Conservation (phyloP, 352 stramenopile species). For the Phytophthora sp. region DNA sequence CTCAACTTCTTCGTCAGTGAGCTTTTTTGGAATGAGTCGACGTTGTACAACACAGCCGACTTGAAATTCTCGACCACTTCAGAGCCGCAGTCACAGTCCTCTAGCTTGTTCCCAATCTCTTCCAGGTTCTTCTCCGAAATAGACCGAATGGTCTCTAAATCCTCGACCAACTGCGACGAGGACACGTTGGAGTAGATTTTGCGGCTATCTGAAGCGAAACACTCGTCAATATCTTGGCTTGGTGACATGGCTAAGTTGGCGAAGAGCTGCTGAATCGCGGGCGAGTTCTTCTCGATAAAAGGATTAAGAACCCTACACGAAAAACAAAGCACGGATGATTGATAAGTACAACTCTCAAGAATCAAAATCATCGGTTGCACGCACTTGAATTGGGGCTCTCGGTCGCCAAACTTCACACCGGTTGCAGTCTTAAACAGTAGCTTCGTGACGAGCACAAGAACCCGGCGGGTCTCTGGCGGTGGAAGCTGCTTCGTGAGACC, state of each 20-base stretch:
- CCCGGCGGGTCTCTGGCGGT: constrained; percentile 67
- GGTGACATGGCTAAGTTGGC: constrained; percentile 69
- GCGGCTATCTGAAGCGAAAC: constrained; percentile 73
- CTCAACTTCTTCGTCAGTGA: constrained; percentile 71
- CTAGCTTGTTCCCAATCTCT: constrained; percentile 74
- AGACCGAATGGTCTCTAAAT: constrained; percentile 67
- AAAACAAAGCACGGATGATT: constrained; percentile 2
- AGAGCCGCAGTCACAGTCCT: constrained; percentile 42
- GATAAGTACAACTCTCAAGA: background rate
- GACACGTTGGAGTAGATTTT: constrained; percentile 76
- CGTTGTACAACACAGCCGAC: constrained; percentile 45
- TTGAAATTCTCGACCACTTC: constrained; percentile 65
- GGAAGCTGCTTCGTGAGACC: constrained; percentile 80
- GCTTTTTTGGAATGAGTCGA: constrained; percentile 51
- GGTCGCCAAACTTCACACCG: constrained; percentile 84
- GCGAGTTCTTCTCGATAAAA: constrained; percentile 87
- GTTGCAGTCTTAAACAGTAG: constrained; percentile 91
- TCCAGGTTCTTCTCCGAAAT: constrained; percentile 77
- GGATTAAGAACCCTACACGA: constrained; percentile 76
- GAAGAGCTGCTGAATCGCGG: constrained; percentile 81
- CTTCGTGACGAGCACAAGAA: constrained; percentile 89
- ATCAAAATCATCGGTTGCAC: constrained; percentile 11
- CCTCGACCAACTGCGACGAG: constrained; percentile 57
- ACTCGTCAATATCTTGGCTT: constrained; percentile 72
- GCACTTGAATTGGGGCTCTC: constrained; percentile 83